Base-by-base conservation (phyloP, 345 rosid species). In the Psidium friedrichsthalianum region DNA sequence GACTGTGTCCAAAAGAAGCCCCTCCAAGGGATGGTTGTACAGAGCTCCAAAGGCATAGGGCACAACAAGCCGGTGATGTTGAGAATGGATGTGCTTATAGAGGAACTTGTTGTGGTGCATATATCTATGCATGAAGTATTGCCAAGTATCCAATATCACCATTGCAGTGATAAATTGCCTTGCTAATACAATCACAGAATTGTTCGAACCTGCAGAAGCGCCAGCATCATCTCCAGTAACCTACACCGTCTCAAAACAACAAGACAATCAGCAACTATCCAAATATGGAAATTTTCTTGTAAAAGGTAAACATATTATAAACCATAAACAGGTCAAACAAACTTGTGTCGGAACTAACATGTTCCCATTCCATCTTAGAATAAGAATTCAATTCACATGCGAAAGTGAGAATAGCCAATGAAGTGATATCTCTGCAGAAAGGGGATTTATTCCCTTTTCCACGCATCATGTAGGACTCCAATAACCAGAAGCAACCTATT, bases 1-100 rank as follows among this genome's bases (percentile, higher is more conserved):
- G 36, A 95, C 20, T 16, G 98, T 95, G 87, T 95, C 98, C 12
- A 91, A 88, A 42, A 95, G 91, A 78, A 95, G 96, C 42, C 98
- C 97, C 89, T 95, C 98, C 78, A 93, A 16, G 1, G 98, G 98
- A 84, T 94, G 97, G 87, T 94, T 94, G 91, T 93, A 94, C 21
- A 95, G 88, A 61, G 98, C 98, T 52, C 98, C 98, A 87, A 90
- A 95, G 5, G 98, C 94, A 57, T 95, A 94, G 20, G 98, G 98
- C n/a, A 94, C 97, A 22, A 95, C 88, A 25, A 95, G 97, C 29
- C 96, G 96, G 82, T 95, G 98, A 86, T 95, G 98, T 74, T 87
- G 94, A 56, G 97, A 95, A 88, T 95, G 98, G 85, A 95, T 88
- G 59, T 94, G 98, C 74, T 90, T 93, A 88, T 95, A 95, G 76